Conservation (phyloP, 23 red algal genomes). For the Chondrus crispus region DNA sequence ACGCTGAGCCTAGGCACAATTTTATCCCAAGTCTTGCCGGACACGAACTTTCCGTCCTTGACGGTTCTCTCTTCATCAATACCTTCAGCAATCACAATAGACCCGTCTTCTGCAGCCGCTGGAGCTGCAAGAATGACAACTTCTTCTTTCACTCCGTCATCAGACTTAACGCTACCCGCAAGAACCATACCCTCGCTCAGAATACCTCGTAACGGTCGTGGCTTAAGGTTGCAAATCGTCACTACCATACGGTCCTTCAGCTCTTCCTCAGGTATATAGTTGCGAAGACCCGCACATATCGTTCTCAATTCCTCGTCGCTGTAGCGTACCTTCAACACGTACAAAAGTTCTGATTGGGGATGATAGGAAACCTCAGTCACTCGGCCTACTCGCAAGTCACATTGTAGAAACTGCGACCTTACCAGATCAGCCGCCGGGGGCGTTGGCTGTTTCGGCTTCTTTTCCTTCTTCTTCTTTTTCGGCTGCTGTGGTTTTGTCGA, state of each 20-base stretch:
- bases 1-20: conserved; percentile 50
- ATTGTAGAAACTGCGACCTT: conserved; percentile 43
- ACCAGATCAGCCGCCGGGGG: neutral
- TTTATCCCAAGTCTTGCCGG: conserved; percentile 68
- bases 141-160: conserved; percentile 38
- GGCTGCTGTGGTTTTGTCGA: neutral
- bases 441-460: conserved; percentile 30
- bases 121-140: conserved; percentile 41
- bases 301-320: conserved; percentile 25
- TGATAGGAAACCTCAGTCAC: conserved; percentile 27
- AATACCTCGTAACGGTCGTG: conserved; percentile 60
- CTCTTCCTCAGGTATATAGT: conserved; percentile 54
- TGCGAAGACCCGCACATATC: conserved; percentile 70
- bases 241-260: conserved; percentile 54
- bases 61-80: conserved; percentile 51
- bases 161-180: conserved; percentile 38
- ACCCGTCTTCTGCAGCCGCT: neutral
- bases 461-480: conserved; percentile 59
- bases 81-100: neutral
- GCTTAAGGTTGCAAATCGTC: conserved; percentile 77
- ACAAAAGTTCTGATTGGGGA: conserved; percentile 63
- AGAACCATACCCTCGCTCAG: conserved; percentile 69
- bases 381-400: conserved; percentile 65
- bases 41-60: conserved; percentile 57
- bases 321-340: conserved; percentile 53